Percentiles rank a stretch among this genome's conserved stretches.
Evolutionary conservation across 805 yeast genomes (phyloP).

Genomic region (Yamadazyma endophytica): DNA sequence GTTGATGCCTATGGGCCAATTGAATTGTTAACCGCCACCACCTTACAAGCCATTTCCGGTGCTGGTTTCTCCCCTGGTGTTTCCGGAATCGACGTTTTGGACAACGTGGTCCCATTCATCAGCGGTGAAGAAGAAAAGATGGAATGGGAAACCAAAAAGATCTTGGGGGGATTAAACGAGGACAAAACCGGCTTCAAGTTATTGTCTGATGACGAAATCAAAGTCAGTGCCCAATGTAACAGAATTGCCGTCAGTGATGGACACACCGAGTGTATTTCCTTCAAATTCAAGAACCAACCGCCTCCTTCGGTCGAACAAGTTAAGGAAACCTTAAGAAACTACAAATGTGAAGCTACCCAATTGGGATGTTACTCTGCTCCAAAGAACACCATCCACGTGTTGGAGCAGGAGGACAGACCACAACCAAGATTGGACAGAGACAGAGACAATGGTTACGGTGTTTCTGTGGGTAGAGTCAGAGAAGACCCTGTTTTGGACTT

Average conservation of each 20-base stretch:
- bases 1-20: slow-evolving; percentile 88
- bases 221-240: slow-evolving; percentile 93
- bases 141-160: slow-evolving; percentile 97
- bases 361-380: slow-evolving; percentile 92
- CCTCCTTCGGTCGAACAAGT: slow-evolving; percentile 83
- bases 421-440: slow-evolving; percentile 97
- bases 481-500: slow-evolving; percentile 89
- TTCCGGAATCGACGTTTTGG: slow-evolving; percentile 89
- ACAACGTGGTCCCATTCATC: slow-evolving; percentile 91
- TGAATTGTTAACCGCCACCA: slow-evolving; percentile 80
- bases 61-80: slow-evolving; percentile 99
- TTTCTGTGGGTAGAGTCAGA: slow-evolving; percentile 91
- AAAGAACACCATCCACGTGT: slow-evolving; percentile 81
- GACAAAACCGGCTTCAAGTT: slow-evolving; percentile 53
- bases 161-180: slow-evolving; percentile 62
- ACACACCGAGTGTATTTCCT: slow-evolving; percentile 91
- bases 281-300: slow-evolving; percentile 75
- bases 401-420: slow-evolving; percentile 91
- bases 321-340: slow-evolving; percentile 64
- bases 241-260: slow-evolving; percentile 97
- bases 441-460: slow-evolving; percentile 91
- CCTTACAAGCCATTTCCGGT: slow-evolving; percentile 96
- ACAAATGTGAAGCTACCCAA: slow-evolving; percentile 76
- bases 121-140: slow-evolving; percentile 97
- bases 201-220: slow-evolving; percentile 64